phyloP scores from a whole-genome alignment of 2,329 filamentous ascomycete genomes.

The Colletotrichum australisinense region DNA sequence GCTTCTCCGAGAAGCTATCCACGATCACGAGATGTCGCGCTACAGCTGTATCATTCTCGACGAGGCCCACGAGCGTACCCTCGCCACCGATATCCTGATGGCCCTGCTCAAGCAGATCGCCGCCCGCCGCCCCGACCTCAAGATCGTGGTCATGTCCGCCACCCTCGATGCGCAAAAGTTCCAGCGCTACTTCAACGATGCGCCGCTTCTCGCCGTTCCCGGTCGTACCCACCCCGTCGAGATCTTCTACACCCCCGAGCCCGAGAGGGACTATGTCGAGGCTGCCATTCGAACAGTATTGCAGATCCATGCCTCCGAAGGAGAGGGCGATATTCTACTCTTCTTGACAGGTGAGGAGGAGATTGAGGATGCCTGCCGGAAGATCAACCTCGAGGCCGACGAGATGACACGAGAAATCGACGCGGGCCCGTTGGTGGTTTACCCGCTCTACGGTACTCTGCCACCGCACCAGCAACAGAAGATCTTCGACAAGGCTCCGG shows the following conservation, averaged over 20 bases:
- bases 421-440: conserved; percentile 88
- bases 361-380: conserved; percentile 95
- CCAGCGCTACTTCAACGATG: conserved; percentile 95
- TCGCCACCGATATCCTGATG: conserved; percentile 98
- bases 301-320: conserved; percentile 94
- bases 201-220: conserved; percentile 91
- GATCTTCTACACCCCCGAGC: conserved; percentile 97
- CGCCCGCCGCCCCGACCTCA: conserved; percentile 84
- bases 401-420: conserved; percentile 93
- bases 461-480: conserved; percentile 93
- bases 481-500: conserved; percentile 92
- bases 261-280: conserved; percentile 96
- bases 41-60: conserved; percentile 99
- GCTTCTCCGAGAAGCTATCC: conserved; percentile 95
- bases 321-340: conserved; percentile 90
- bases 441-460: conserved; percentile 93
- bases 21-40: conserved; percentile 89
- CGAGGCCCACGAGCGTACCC: conserved; percentile 96
- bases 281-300: conserved; percentile 93
- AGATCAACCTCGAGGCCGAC: conserved; percentile 90
- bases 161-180: conserved; percentile 98
- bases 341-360: conserved; percentile 99
- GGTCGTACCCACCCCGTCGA: conserved; percentile 97
- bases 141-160: conserved; percentile 99
- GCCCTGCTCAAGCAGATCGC: conserved; percentile 93